Evolutionary conservation across 2,329 filamentous ascomycete species (phyloP), one percentile per base, ranked within the genome.

Genomic region (Coniosporium tulheliwenetii): DNA sequence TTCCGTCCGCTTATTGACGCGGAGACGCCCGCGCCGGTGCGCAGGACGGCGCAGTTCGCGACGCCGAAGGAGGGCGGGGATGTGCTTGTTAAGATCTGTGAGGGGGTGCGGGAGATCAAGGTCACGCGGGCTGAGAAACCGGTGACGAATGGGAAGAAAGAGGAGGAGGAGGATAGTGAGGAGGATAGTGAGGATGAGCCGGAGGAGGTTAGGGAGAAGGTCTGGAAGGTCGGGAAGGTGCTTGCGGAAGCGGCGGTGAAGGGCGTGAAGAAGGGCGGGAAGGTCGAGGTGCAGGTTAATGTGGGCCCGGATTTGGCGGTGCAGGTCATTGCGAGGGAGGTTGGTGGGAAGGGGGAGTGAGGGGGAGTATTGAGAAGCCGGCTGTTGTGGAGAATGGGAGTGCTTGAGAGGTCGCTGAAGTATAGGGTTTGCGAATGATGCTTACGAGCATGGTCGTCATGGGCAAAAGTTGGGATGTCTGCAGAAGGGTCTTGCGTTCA

Each of bases 221-320:
- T 91, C 44, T 95, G 86, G 85, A 94, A 93, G 72, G 74, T 85
- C 38, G 83, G 84, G 51, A 77, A 71, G 47, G 70, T 79, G 29
- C 75, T 98, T 44, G 87, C 86, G 45, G 91, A 98, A 69, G 81
- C 85, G 9, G 82, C 81, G 30, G 66, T 98, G 58, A 81, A 75
- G 61, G 84, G 72, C 44, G 75, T 93, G 51, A 89, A 89, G 77
- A 86, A 89, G 67, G 81, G 77, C 44, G 75, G 76, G 54, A 94
- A 94, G 70, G 77, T 98, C 49, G 91, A 98, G 70, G 79, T 96
- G 41, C 93, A 85, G 58, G 75, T 96, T 54, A 93, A 89, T 60
- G 81, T 96, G 48, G 75, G 73, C 41, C 79, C 76, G 19, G 86
- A 96, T 58, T 67, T 95, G 42, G 71, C 71, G 48, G 73, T 95